Conservation (phyloP, 768 basidiomycete species). For the Lactarius evosmus region DNA sequence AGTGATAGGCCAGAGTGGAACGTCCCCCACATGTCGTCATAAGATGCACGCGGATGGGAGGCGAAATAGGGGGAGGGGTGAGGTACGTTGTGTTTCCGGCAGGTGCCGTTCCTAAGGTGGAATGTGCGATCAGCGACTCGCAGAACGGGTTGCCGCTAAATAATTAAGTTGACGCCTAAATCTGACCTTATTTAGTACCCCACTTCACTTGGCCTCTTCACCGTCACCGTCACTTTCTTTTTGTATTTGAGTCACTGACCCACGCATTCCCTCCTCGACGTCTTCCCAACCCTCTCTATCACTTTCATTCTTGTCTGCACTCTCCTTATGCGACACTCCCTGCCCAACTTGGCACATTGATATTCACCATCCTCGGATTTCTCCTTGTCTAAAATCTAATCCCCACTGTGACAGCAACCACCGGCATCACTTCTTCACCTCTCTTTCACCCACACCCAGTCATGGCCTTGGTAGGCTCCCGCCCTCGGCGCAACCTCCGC, state of each 20-base stretch:
- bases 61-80: too few species aligned
- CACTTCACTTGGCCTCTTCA: not conserved
- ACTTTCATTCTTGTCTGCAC: not conserved
- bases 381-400: not conserved
- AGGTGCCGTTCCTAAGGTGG: not conserved
- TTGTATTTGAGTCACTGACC: not conserved
- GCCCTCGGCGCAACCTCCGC: conserved; percentile 9
- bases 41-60: not conserved
- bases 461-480: conserved; percentile 11
- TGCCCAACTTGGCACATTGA: not conserved
- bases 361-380: not conserved
- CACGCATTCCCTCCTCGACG: not conserved
- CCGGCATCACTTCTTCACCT: not conserved
- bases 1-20: too few species aligned
- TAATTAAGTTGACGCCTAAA: not conserved
- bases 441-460: not conserved
- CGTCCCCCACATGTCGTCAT: too few species aligned
- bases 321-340: not conserved
- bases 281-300: not conserved
- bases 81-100: not conserved
- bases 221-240: not conserved
- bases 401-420: not conserved
- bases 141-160: not conserved
- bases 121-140: too few species aligned
- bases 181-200: not conserved